phyloP scores from a whole-genome alignment of 495 filamentous ascomycete species.

The Penicillium waksmanii region DNA sequence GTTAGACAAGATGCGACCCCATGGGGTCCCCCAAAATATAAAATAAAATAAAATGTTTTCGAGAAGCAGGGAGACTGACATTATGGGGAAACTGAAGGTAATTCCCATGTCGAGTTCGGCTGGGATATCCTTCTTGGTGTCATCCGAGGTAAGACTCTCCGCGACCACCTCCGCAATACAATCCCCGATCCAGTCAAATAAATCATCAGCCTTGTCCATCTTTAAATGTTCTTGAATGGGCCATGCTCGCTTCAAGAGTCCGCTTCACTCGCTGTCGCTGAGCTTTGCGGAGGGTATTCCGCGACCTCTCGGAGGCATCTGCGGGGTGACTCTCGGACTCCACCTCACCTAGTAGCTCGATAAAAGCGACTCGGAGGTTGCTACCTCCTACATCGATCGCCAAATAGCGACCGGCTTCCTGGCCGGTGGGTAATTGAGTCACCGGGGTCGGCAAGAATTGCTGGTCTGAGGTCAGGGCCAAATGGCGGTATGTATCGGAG shows the following conservation, averaged over 20 bases:
- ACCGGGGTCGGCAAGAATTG: slow-evolving; percentile 84
- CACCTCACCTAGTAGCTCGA: slow-evolving; percentile 64
- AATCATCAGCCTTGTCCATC: slow-evolving; percentile 70
- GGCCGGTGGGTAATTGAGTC: slow-evolving; percentile 65
- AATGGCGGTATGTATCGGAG: slow-evolving; percentile 59
- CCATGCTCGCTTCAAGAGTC: slow-evolving; percentile 74
- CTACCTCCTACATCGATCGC: slow-evolving; percentile 83
- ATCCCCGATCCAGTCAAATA: slow-evolving; percentile 80
- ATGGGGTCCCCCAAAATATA: too few species aligned
- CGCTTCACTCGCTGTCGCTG: slow-evolving; percentile 57
- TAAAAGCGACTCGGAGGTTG: slow-evolving; percentile 78
- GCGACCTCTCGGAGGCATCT: slow-evolving; percentile 41
- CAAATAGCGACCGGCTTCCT: slow-evolving; percentile 70
- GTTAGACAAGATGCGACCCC: too few species aligned
- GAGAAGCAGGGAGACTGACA: slow-evolving; percentile 49
- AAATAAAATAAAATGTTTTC: too few species aligned
- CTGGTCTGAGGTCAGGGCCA: slow-evolving; percentile 67
- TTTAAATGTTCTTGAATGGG: slow-evolving; percentile 80
- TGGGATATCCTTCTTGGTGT: slow-evolving; percentile 46
- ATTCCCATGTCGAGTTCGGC: slow-evolving; percentile 74
- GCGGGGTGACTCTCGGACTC: slow-evolving; percentile 39
- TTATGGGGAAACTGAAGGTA: slow-evolving; percentile 86
- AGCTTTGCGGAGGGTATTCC: slow-evolving; percentile 49
- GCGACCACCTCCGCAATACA: slow-evolving; percentile 75
- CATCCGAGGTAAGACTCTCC: slow-evolving; percentile 50